A percentile compares a stretch with the other conserved stretches of the same genome.
These are phyloP conservation scores for Cairneyella variabilis DNA, from an alignment of 495 filamentous ascomycete species.

Conservation along the genomic window DNA sequence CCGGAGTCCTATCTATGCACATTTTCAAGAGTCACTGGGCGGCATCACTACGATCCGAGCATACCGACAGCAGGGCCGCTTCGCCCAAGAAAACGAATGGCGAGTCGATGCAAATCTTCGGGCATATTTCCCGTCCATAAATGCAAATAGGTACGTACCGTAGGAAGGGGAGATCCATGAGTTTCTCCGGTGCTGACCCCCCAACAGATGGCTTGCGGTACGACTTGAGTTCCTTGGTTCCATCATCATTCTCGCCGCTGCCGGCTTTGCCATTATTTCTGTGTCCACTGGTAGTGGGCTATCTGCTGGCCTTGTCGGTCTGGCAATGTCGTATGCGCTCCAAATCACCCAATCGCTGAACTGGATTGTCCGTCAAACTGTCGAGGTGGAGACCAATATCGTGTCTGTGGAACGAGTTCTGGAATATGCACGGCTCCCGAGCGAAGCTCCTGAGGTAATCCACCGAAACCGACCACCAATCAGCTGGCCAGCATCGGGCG, in stretches of 20 bases:
- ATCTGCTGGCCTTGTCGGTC: slow-evolving; percentile 77
- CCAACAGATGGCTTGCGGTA: slow-evolving; percentile 80
- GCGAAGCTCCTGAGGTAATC: slow-evolving; percentile 93
- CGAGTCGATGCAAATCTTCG: slow-evolving; percentile 93
- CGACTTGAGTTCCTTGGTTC: slow-evolving; percentile 96
- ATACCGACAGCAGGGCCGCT: slow-evolving; percentile 83
- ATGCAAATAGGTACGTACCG: slow-evolving; percentile 57
- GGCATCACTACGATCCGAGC: slow-evolving; percentile 97
- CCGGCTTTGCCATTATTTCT: slow-evolving; percentile 76
- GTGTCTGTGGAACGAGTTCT: slow-evolving; percentile 97
- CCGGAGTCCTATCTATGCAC: slow-evolving; percentile 92
- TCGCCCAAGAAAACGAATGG: slow-evolving; percentile 94
- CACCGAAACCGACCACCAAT: slow-evolving; percentile 79
- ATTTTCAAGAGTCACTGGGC: slow-evolving; percentile 96
- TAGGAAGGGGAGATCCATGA: neutral
- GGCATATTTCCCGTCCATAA: slow-evolving; percentile 96
- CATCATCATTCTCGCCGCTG: slow-evolving; percentile 84
- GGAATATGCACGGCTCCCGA: slow-evolving; percentile 90
- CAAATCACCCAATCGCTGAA: slow-evolving; percentile 98
- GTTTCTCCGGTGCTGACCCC: slow-evolving; percentile 3
- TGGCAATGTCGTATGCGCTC: slow-evolving; percentile 94
- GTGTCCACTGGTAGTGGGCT: slow-evolving; percentile 67
- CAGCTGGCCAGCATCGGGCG: slow-evolving; percentile 89
- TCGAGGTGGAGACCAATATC: slow-evolving; percentile 99
- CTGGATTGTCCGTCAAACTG: slow-evolving; percentile 98